These are phyloP conservation scores for Malus sylvestris DNA, from an alignment of 306 rosid species.

Conservation along the genomic window DNA sequence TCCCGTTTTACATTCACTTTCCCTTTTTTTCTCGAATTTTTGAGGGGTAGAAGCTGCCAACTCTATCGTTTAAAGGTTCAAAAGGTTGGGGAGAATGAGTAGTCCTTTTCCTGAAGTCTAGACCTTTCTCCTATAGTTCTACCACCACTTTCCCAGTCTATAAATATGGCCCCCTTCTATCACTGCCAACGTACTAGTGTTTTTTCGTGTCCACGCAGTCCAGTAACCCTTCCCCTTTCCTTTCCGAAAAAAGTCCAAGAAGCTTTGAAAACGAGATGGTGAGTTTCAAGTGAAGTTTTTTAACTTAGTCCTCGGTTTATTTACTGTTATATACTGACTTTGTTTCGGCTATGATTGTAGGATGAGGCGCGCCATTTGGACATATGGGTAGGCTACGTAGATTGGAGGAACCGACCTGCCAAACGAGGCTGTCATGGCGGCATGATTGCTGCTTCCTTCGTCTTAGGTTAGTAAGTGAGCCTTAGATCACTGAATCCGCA, in stretches of 20 bases:
- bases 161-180: slow-evolving; percentile 30
- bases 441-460: slow-evolving; percentile 69
- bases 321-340: neutral
- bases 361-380: slow-evolving; percentile 40
- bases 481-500: neutral
- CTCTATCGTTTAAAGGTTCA: slow-evolving; percentile 10
- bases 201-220: neutral
- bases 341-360: slow-evolving; percentile 19
- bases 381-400: slow-evolving; percentile 66
- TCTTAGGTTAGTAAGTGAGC: slow-evolving; percentile 42
- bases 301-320: neutral
- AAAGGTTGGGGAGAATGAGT: slow-evolving; percentile 20
- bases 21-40: neutral
- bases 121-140: slow-evolving; percentile 40
- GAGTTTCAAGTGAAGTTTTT: neutral
- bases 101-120: slow-evolving; percentile 44
- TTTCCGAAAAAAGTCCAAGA: neutral
- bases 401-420: slow-evolving; percentile 75
- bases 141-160: slow-evolving; percentile 31
- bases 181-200: slow-evolving; percentile 3
- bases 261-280: slow-evolving; percentile 29
- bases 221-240: neutral
- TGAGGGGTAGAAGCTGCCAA: slow-evolving; percentile 27
- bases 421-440: slow-evolving; percentile 59
- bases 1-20: neutral